Evolutionary conservation across 176 grass and related monocot genomes (phyloP).

Genomic region (Dendrocalamus sinicus): DNA sequence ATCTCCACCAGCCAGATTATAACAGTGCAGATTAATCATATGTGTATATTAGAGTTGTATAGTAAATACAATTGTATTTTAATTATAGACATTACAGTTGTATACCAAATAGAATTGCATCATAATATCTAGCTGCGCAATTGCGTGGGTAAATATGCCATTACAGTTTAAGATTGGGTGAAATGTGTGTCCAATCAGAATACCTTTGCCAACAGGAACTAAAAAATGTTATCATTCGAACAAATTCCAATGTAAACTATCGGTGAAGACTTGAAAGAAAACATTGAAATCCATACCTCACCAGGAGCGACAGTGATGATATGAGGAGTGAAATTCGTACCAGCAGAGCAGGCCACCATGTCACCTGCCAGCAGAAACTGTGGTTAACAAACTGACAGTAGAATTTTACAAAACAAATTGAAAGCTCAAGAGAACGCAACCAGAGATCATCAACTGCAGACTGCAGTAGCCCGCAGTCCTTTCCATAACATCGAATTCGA

Average conservation of each 20-base stretch:
- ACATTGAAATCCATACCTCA: constrained; percentile 61
- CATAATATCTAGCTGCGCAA: no score
- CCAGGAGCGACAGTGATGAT: constrained; percentile 89
- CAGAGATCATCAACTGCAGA: background rate
- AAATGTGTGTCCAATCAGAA: background rate
- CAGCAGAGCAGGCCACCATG: constrained; percentile 79
- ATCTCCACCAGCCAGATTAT: no score
- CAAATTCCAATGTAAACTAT: background rate
- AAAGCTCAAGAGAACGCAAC: background rate
- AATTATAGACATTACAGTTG: no score
- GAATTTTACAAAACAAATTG: background rate
- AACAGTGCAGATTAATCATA: no score
- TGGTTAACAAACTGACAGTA: constrained; percentile 21
- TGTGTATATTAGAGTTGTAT: no score
- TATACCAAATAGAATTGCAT: no score
- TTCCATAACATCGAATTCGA: background rate
- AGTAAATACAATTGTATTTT: no score
- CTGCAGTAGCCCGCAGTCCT: background rate
- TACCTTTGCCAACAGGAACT: background rate
- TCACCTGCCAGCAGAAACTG: constrained; percentile 48
- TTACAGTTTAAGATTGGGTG: background rate
- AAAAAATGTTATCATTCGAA: background rate
- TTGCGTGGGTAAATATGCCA: no score
- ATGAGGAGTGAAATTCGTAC: constrained; percentile 92
- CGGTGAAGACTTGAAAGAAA: background rate